These are phyloP conservation scores for Mortierella sp. DNA, from an alignment of 371 early-diverging fungal genomes.

Conservation along the genomic window DNA sequence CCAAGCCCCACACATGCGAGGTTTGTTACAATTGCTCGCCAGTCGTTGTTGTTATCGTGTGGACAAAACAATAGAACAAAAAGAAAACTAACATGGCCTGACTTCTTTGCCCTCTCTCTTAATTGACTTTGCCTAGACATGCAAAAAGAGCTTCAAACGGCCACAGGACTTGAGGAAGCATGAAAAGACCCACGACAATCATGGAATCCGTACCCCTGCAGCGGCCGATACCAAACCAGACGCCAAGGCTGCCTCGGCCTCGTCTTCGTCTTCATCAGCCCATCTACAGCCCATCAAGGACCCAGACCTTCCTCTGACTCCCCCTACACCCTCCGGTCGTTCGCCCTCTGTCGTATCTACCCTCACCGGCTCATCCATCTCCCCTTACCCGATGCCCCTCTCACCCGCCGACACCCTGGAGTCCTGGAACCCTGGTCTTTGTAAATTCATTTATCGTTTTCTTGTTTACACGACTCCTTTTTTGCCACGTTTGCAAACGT, in stretches of 20 bases:
- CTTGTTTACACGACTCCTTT: not conserved
- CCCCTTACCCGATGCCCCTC: slow-evolving; percentile 43
- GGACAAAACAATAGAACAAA: not conserved
- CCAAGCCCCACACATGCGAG: slow-evolving; percentile 88
- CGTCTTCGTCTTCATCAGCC: slow-evolving; percentile 26
- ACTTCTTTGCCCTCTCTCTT: not conserved
- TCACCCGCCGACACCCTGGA: slow-evolving; percentile 52
- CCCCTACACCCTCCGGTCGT: slow-evolving; percentile 52
- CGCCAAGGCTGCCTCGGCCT: slow-evolving; percentile 35
- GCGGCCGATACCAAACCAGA: slow-evolving; percentile 58
- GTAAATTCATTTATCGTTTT: slow-evolving; percentile 14
- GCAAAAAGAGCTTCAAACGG: slow-evolving; percentile 91
- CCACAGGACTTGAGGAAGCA: slow-evolving; percentile 97
- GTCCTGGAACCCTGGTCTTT: slow-evolving; percentile 52
- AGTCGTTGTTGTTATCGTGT: not conserved
- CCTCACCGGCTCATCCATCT: slow-evolving; percentile 24
- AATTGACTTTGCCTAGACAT: slow-evolving; percentile 62
- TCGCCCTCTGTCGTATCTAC: slow-evolving; percentile 45
- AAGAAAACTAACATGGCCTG: not conserved
- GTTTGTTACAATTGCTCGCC: slow-evolving; percentile 45
- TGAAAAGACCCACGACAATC: slow-evolving; percentile 80
- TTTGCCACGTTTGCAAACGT: not conserved
- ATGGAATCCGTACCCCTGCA: not conserved
- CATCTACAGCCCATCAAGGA: slow-evolving; percentile 24
- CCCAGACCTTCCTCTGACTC: slow-evolving; percentile 36